Evolutionary conservation across 1,284 basidiomycete genomes (phyloP), one percentile per base, ranked within the genome.

Genomic region (Tylopilus orsonianus): DNA sequence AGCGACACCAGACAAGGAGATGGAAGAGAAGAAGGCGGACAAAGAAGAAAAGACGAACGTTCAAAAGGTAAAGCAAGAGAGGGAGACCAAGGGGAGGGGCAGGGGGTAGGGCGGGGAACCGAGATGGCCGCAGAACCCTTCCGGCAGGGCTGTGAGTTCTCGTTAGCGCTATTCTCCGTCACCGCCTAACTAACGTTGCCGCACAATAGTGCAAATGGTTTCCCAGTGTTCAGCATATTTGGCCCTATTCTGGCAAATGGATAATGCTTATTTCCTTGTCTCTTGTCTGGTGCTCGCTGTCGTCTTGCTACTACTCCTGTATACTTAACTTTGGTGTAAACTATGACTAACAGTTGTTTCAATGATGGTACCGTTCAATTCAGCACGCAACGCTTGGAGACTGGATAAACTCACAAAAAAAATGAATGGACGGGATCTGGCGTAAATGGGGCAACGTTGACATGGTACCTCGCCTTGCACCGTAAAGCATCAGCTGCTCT

Each of bases 241-340:
- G 7, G 9, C 40, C 33, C 41, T 23, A 0, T 19, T 34, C 8
- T 13, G 36, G 26, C 19, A 48, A 18, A 10, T 24, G 2, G 61
- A 60, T 3, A n/a, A 34, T 22, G 26, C 48, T 14, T 56, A 50
- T 49, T 29, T 41, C 10, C 14, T 64, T 8, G 9, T 59, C 20
- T 14, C 37, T 10, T 53, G 46, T 39, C 23, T 59, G 4, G 16
- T 48, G 13, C 29, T 26, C 26, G 6, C 10, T 26, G 26, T 26
- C 26, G 5, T 26, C 26, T 26, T 26, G 26, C 10, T 26, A 10
- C 10, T 26, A 10, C 10, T 26, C 26, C 10, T 26, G 26, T 26
- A 26, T 26, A 26, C 10, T 5, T 26, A 26, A 26, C 26, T 26
- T 37, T 36, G 29, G n/a, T 46, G 50, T 57, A 48, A 9, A 24